Percentiles rank a stretch among this genome's conserved stretches.
These are phyloP conservation scores for Botrytis aclada DNA, from an alignment of 2,329 filamentous ascomycete species.

Conservation along the genomic window DNA sequence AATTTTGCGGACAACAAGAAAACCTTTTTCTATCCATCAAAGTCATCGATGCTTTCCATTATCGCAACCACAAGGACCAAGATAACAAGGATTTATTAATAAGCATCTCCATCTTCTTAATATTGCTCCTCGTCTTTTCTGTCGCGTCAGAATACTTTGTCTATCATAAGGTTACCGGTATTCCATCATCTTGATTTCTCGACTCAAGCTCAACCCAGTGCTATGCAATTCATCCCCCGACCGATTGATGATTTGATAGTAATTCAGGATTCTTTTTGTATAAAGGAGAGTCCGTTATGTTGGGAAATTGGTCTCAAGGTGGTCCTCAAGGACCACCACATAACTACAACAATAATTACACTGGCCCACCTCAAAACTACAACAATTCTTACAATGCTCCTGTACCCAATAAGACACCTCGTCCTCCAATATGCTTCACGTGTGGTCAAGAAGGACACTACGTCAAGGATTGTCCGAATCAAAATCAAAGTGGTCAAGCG, in stretches of 20 bases:
- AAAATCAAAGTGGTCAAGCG: conserved; percentile 48
- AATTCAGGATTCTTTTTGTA: conserved; percentile 13
- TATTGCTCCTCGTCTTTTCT: background rate
- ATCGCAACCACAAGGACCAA: background rate
- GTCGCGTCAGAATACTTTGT: conserved; percentile 16
- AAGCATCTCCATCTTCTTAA: background rate
- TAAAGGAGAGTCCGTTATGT: conserved; percentile 25
- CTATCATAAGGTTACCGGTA: background rate
- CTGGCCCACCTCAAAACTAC: conserved; percentile 20
- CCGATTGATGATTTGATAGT: conserved; percentile 25
- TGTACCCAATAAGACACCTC: conserved; percentile 7
- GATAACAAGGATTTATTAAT: background rate
- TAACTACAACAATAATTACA: conserved; percentile 22
- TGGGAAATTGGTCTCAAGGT: conserved; percentile 30
- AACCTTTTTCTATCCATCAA: conserved; percentile 10
- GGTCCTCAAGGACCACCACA: conserved; percentile 22
- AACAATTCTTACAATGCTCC: conserved; percentile 19
- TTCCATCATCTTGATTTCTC: background rate
- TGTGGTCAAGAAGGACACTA: conserved; percentile 52
- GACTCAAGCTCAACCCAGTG: background rate
- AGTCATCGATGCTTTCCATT: conserved; percentile 13
- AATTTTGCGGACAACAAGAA: conserved; percentile 13
- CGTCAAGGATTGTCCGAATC: conserved; percentile 52
- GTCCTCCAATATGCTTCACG: conserved; percentile 50
- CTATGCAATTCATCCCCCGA: background rate